Evolutionary conservation across 2,329 filamentous ascomycete genomes (phyloP).

Genomic region (Pseudopyricularia cyperi): DNA sequence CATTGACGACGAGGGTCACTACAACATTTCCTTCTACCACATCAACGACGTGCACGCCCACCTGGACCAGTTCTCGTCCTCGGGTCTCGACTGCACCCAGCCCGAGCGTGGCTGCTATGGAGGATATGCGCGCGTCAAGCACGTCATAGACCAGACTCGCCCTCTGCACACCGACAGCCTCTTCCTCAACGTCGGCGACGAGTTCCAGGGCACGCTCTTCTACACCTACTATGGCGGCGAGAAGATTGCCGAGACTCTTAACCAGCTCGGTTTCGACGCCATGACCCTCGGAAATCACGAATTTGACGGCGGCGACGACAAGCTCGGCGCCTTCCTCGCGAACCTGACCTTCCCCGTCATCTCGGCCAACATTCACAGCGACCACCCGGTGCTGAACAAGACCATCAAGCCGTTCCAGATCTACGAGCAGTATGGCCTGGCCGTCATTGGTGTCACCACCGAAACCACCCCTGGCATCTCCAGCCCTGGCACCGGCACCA

Average conservation of each 20-base stretch:
- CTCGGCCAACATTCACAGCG: conserved; percentile 49
- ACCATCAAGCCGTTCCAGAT: conserved; percentile 54
- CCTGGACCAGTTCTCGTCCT: conserved; percentile 47
- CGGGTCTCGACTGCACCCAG: conserved; percentile 47
- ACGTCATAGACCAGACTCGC: conserved; percentile 41
- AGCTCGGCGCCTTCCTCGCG: conserved; percentile 45
- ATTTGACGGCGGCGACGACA: conserved; percentile 51
- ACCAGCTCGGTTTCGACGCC: conserved; percentile 51
- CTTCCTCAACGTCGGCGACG: conserved; percentile 54
- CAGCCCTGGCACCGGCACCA: conserved; percentile 42
- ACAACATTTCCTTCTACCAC: conserved; percentile 53
- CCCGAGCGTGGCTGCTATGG: conserved; percentile 47
- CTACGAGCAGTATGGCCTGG: conserved; percentile 46
- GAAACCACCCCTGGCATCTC: conserved; percentile 44
- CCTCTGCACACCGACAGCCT: conserved; percentile 46
- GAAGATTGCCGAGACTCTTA: conserved; percentile 55
- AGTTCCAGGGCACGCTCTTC: conserved; percentile 57
- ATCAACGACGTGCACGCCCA: conserved; percentile 59
- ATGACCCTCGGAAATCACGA: conserved; percentile 59
- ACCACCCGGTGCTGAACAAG: conserved; percentile 43
- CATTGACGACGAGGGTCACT: conserved; percentile 33
- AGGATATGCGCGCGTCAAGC: conserved; percentile 52
- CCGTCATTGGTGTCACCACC: conserved; percentile 52
- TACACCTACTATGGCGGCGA: conserved; percentile 54
- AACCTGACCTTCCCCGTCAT: conserved; percentile 54